Base-by-base conservation (phyloP, 148 eudicot genomes). In the Silene conica region DNA sequence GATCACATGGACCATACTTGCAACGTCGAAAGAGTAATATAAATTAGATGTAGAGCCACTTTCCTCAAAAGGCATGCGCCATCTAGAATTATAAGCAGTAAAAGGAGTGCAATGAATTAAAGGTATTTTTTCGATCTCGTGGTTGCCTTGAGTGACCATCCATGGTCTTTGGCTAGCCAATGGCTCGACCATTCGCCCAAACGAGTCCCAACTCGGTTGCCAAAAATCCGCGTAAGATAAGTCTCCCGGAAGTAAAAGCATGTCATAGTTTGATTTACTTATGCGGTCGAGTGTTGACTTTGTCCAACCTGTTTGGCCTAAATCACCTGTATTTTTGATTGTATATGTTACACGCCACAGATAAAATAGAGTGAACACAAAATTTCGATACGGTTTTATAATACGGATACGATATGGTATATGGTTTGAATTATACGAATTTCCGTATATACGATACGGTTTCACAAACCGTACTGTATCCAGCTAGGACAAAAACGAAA, bases 231-330 rank as follows among this genome's bases (percentile, higher is more conserved):
- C 97, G 25, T 89, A 91, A 4, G 97, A 79, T 28, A 91, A 78
- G 83, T 91, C 97, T 0, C 97, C 97, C 0, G 92, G 97, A 0
- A 91, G 78, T 9, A 91, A 50, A 31, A 87, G 74, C 70, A 89
- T 77, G 80, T 89, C 92, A 57, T 89, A 86, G 71, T 80, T 80
- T 5, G 85, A 81, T 63, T 83, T 69, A n/a, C 83, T 34, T 22
- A 89, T 85, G 80, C 87, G 97, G 12, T 87, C 57, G 0, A 91
- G 84, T 20, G 97, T 91, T 68, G 90, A 77, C 5, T 41, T 31
- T 15, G 93, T 86, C 88, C 87, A 84, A 11, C 52, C 88, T 9
- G 92, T 86, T 77, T 91, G 97, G 0, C 97, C 97, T 14, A 91
- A 70, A 70, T 91, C 97, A 21, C 97, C 97, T 85, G 76, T 34